Evolutionary conservation across 2,329 filamentous ascomycete genomes (phyloP).

Genomic region (Trichoderma polysporum): DNA sequence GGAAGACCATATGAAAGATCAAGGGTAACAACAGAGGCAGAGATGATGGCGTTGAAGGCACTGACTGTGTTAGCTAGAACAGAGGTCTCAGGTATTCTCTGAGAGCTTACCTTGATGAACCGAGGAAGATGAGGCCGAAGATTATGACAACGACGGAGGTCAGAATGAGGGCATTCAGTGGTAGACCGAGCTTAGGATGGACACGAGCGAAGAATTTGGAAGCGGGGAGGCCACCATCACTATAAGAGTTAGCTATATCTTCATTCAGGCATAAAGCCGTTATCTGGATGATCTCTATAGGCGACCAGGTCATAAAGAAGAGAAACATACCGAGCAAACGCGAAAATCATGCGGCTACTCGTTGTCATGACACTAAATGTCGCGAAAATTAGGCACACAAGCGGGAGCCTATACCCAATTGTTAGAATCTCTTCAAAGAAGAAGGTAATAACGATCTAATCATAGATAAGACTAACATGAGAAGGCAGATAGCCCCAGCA

Average conservation of each 20-base stretch:
- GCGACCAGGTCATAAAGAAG: conserved; percentile 26
- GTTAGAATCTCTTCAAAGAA: neutral
- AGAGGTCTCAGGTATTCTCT: too few relatives aligned
- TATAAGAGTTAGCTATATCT: neutral
- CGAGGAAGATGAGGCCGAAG: conserved; percentile 69
- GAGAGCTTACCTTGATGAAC: conserved; percentile 44
- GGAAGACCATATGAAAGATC: conserved; percentile 74
- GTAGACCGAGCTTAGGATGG: conserved; percentile 60
- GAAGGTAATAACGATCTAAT: neutral
- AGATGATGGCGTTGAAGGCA: conserved; percentile 71
- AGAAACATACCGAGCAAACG: conserved; percentile 52
- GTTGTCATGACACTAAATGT: conserved; percentile 65
- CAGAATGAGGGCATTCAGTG: conserved; percentile 64
- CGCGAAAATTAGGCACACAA: conserved; percentile 64
- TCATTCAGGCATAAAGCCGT: too few relatives aligned
- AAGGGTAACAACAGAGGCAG: conserved; percentile 69
- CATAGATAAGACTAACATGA: conserved; percentile 48
- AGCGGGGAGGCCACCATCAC: conserved; percentile 64
- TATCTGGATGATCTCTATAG: too few relatives aligned
- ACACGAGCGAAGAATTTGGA: conserved; percentile 61
- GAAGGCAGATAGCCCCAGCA: conserved; percentile 60
- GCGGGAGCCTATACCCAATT: conserved; percentile 41
- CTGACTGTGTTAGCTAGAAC: conserved; percentile 24
- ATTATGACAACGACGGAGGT: conserved; percentile 61
- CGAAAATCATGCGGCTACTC: conserved; percentile 64